Percentiles rank a stretch among this genome's conserved stretches.
Conservation (phyloP, 2,329 filamentous ascomycete species). For the Pseudopithomyces maydicus region DNA sequence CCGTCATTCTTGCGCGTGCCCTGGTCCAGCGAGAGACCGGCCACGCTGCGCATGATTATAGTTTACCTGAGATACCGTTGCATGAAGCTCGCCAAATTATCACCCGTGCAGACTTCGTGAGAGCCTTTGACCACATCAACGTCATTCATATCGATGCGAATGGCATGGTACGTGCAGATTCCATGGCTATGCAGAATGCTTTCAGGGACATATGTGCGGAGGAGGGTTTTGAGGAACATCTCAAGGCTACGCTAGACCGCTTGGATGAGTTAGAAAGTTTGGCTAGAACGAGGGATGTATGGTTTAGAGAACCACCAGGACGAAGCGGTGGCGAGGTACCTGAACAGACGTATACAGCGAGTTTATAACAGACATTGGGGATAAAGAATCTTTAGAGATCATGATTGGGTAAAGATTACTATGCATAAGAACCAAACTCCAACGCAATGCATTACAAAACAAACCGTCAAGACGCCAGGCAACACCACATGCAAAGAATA, state of each 20-base stretch:
- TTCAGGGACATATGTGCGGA: slow-evolving; percentile 79
- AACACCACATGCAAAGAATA: no score
- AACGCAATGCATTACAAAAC: not conserved
- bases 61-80: slow-evolving; percentile 71
- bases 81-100: slow-evolving; percentile 70
- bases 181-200: slow-evolving; percentile 92
- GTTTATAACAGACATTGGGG: slow-evolving; percentile 20
- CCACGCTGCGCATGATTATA: slow-evolving; percentile 66
- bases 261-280: slow-evolving; percentile 91
- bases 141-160: slow-evolving; percentile 90
- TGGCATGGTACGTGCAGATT: slow-evolving; percentile 87
- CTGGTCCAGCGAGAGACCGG: slow-evolving; percentile 73
- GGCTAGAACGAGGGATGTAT: slow-evolving; percentile 86
- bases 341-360: slow-evolving; percentile 34
- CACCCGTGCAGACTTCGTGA: slow-evolving; percentile 92
- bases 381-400: not conserved
- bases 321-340: slow-evolving; percentile 37
- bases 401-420: not conserved
- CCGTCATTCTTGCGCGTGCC: slow-evolving; percentile 88
- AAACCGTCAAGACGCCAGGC: not conserved
- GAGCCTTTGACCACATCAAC: slow-evolving; percentile 88
- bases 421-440: not conserved
- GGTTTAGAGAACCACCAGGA: slow-evolving; percentile 73
- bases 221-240: slow-evolving; percentile 78
- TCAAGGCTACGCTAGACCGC: slow-evolving; percentile 80